Evolutionary conservation across 305 asterid genomes (phyloP), one percentile per base, ranked within the genome.

Genomic region (Petunia hybrid): DNA sequence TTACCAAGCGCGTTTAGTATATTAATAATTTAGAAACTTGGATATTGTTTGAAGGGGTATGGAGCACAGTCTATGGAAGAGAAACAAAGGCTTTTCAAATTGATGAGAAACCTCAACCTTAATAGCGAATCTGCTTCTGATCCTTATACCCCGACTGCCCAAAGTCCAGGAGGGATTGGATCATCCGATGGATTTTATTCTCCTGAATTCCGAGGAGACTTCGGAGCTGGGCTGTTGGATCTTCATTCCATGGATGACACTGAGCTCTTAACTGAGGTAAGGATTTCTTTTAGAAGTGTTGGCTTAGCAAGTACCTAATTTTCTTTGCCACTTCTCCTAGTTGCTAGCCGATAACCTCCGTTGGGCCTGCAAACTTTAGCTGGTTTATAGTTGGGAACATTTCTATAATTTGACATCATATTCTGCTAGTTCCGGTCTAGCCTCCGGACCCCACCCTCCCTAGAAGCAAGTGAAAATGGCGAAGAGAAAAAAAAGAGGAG

Each of bases 221-320:
- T 77, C 36, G 85, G 90, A 79, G 89, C 89, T 35, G 90, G 89
- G 69, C 75, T 87, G 79, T 81, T 87, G 78, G 90, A 87, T 85
- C 81, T 87, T 73, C 89, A 85, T 82, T 84, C 87, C 46, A 73
- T 84, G 78, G 90, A 87, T 67, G 78, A 71, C 45, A 84, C 89
- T 5, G 90, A 85, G 69, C 89, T 85, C 42, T 35, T 87, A 57
- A 77, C 90, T 1, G 86, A 87, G 90, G 91, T 88, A 71, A 71
- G 61, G 48, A 31, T 68, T 14, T 14, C 40, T 71, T 39, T 46
- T 78, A 45, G n/a, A 46, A 63, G 81, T 63, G 61, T 46, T 48
- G 35, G 42, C 56, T 31, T 79, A 31, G 10, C 45, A 46, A 35
- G 13, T 71, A 48, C 45, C 62, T 65, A 31, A 41, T 65, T 43